Evolutionary conservation across 805 yeast genomes (phyloP), one percentile per base, ranked within the genome.

Genomic region (Saccharomycopsis vini): DNA sequence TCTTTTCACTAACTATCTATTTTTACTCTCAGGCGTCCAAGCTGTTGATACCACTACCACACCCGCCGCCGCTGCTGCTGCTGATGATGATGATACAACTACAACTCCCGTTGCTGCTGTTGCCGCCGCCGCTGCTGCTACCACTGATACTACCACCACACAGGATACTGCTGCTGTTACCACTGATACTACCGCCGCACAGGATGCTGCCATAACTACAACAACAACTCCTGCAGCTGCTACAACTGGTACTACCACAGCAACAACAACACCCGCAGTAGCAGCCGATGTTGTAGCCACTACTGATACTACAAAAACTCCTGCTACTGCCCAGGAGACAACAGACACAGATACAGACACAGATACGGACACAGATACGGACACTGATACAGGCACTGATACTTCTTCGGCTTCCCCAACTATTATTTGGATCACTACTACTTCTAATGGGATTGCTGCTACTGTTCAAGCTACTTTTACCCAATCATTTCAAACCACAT

Each of bases 401-500:
- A 39, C 46, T 10, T 40, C 45, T 16, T 30, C 43, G 39, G 32
- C 7, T 4, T 23, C 44, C 4, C 40, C 47, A 10, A 49, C 52
- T 12, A 23, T 41, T 2, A 42, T 75, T n/a, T 78, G 81, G 76
- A 73, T 64, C 15, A 77, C 84, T 0, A 50, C 62, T 3, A 63
- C 69, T 1, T 54, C 67, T 52, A 59, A 51, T 2, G 65, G 66
- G 16, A 63, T 67, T 1, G 49, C 56, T 1, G 62, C 64, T 3
- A 61, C 66, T 2, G 60, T 72, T 2, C 68, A 65, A 46, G 66
- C 77, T 0, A 54, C 66, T 3, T 82, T 64, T 57, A 56, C 71
- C 3, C 92, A 83, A 53, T 46, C 55, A 7, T 81, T 79, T 50
- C 38, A 61, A 12, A 46, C 68, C 9, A 62, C 68, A 50, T 78